Evolutionary conservation across 108 stramenopile species (phyloP).

Genomic region (Cylindrotheca closterium): DNA sequence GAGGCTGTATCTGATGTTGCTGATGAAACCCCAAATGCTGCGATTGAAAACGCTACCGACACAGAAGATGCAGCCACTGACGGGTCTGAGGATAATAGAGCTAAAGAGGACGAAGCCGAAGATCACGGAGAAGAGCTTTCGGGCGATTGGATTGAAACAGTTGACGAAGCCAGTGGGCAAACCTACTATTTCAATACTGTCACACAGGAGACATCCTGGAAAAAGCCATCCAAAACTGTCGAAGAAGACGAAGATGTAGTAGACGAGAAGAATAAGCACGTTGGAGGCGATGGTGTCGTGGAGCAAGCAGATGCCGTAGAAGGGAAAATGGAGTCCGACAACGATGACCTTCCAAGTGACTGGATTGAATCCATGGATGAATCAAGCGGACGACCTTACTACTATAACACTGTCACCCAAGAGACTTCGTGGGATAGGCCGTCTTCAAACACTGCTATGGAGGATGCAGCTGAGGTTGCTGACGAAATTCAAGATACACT

Average conservation of each 20-base stretch:
- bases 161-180: conserved; percentile 35
- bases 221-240: conserved; percentile 11
- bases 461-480: background rate
- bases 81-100: background rate
- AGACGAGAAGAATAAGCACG: too few species aligned
- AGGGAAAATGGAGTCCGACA: background rate
- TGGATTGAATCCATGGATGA: conserved; percentile 49
- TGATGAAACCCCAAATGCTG: background rate
- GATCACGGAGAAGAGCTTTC: conserved; percentile 44
- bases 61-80: background rate
- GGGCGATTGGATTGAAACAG: conserved; percentile 52
- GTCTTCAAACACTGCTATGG: background rate
- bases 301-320: background rate
- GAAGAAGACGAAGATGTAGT: background rate
- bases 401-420: conserved; percentile 39
- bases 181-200: conserved; percentile 49
- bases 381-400: conserved; percentile 37
- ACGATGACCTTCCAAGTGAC: conserved; percentile 15
- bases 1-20: background rate
- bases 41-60: background rate
- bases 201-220: conserved; percentile 23
- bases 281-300: background rate
- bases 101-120: conserved; percentile 20
- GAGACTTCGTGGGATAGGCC: conserved; percentile 43
- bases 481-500: background rate